Base-by-base conservation (phyloP, 306 rosid species). In the Citrullus colocynthis region DNA sequence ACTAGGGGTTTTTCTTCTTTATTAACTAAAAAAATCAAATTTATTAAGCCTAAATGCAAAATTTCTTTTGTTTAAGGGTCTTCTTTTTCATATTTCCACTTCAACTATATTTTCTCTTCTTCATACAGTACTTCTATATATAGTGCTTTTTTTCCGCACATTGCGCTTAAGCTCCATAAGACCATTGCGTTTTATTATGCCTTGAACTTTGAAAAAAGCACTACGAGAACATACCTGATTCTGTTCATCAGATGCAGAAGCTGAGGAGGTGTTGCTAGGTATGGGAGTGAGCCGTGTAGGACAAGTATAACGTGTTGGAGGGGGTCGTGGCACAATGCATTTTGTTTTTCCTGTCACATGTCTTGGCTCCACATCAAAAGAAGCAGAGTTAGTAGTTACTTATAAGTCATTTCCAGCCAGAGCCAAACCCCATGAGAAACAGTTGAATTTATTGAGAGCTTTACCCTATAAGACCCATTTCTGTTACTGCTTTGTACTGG, bases 401-500 rank as follows among this genome's bases (percentile, higher is more conserved):
- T 3, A 36, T 36, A 36, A 9, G 49, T 2, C 49, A 44, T 10
- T 24, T 44, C 2, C 10, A 44, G 77, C 34, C 59, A 70, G 6
- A 70, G 20, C 41, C 6, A 28, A 24, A 45, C 12, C 59, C 21
- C 36, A 45, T 14, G n/a, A 45, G 79, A 36, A 36, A 36, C 6
- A 36, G 39, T 36, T 36, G 39, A 36, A 36, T 36, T 5, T 36
- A 36, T 36, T 4, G 6, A 45, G 62, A 44, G 12, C 55, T 74
- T 7, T 85, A 94, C 97, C 98, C 97, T 21, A 94, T 90, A 69
- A 87, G 51, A 55, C 77, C 73, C 21, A 89, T 76, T 80, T 94
- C 97, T 18, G 79, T 3, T 49, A 83, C 84, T 74, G 98, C 97
- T 91, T 90, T 92, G 52, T 89, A 94, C 82, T 94, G 98, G 82